Percentiles rank a stretch among this genome's conserved stretches.
Conservation (phyloP, 1,284 basidiomycete species). For the Fomes fomentarius region DNA sequence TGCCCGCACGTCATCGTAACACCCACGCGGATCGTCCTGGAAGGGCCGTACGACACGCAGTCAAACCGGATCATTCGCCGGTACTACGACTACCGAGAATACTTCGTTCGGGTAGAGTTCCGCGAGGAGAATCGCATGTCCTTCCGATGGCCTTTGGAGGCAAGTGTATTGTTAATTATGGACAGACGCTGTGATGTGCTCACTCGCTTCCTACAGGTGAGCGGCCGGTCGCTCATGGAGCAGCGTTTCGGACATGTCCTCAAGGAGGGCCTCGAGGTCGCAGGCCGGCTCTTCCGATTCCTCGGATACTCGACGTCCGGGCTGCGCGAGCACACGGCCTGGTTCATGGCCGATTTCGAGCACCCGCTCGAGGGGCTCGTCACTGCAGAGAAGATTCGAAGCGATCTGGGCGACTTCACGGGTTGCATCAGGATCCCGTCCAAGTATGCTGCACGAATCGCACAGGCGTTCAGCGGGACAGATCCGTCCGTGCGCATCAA, state of each 20-base stretch:
- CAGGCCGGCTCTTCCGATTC: constrained; percentile 71
- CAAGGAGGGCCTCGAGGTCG: constrained; percentile 66
- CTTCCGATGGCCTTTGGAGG: constrained; percentile 66
- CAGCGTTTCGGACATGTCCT: constrained; percentile 64
- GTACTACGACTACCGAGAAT: constrained; percentile 57
- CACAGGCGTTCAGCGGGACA: constrained; percentile 83
- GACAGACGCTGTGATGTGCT: neutral
- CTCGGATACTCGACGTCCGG: constrained; percentile 76
- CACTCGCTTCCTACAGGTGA: constrained; percentile 36
- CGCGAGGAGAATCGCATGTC: constrained; percentile 73
- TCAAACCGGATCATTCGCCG: constrained; percentile 66
- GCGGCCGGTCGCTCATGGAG: constrained; percentile 56
- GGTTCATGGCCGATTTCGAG: constrained; percentile 70
- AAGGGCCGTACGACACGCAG: constrained; percentile 72
- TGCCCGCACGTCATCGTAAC: constrained; percentile 72
- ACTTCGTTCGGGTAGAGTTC: constrained; percentile 79
- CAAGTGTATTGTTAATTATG: neutral
- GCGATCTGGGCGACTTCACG: constrained; percentile 65
- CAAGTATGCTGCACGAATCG: constrained; percentile 79
- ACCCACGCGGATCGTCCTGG: constrained; percentile 66
- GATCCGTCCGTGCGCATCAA: constrained; percentile 65
- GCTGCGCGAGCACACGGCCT: constrained; percentile 70
- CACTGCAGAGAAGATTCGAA: constrained; percentile 59
- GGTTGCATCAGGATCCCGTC: constrained; percentile 63
- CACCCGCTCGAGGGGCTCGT: constrained; percentile 47